Evolutionary conservation across 148 eudicot species (phyloP), one percentile per base, ranked within the genome.

Genomic region (Mesembryanthemum crystallinum): DNA sequence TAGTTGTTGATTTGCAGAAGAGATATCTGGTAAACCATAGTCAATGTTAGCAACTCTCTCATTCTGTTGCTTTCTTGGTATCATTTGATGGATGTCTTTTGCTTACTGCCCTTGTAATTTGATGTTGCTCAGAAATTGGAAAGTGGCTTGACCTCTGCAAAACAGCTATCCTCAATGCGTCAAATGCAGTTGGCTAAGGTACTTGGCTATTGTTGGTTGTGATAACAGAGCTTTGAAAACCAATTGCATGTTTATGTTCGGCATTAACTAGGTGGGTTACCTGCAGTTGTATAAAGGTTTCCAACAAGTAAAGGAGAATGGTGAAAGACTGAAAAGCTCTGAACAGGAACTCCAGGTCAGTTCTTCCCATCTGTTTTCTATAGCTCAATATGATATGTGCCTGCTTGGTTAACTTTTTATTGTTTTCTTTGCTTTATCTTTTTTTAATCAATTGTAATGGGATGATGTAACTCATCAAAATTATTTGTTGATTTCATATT

Each of bases 331-430:
- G 73, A 93, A 89, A 84, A 75, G 74, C 70, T 82, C 87, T 60
- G 98, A 93, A 81, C 82, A 79, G 76, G 91, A 91, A 72, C 94
- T 93, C 67, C 86, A 88, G 98, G 98, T 93, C 75, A 70, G 86
- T 81, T 67, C 76, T 70, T 27, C 63, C 47, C 4, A 35, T 59
- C 30, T 32, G 65, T 62, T 51, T 21, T n/a, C 61, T 21, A 54
- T 54, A 24, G 14, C 69, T 35, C 45, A 66, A 0, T 17, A 37
- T 66, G 43, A 12, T 39, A n/a, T 2, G 54, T 37, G 27, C 71
- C 37, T 33, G 37, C 39, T 29, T 17, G 67, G n/a, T n/a, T n/a
- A n/a, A n/a, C 30, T 67, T 69, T 52, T 69, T 25, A 15, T 5
- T 10, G 25, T 28, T 43, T 4, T 69, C 9, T 30, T 13, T 14